Evolutionary conservation across 345 rosid species (phyloP), one percentile per base, ranked within the genome.

Genomic region (Murraya paniculata): DNA sequence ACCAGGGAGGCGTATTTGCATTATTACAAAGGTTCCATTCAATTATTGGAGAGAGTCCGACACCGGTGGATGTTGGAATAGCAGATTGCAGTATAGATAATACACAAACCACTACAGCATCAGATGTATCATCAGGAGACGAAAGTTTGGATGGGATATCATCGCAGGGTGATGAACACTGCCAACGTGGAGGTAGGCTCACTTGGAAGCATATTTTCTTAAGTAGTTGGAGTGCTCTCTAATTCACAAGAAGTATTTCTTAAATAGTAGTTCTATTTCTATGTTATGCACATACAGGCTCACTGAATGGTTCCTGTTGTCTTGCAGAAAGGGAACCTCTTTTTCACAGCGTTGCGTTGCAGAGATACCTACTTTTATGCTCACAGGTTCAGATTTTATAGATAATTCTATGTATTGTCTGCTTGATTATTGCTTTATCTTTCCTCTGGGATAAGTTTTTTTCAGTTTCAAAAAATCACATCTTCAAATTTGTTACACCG

Each of bases 1-100:
- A 78, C 65, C 89, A 96, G 98, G 99, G 97, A 76, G 97, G 97
- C 11, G 82, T 89, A 57, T 85, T 90, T 80, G 88, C 94, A 78
- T 74, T 96, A 77, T 83, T 96, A 64, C 91, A 90, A 86, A 83
- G 88, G 82, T 77, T 77, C 31, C 84, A 58, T 71, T 72, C 78
- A 25, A 18, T 76, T 68, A 55, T 48, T 64, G 84, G 79, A 67
- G 87, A 74, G 69, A 55, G 30, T n/a, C 19, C 61, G 7, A 62
- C 55, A 16, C 19, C 39, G 9, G 72, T 83, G 64, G 85, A 60
- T 84, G 78, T 67, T 33, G 90, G 68, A 77, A 86, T 64, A 68
- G 80, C 65, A 75, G 75, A 81, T 33, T 62, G 75, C 38, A 60
- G 73, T 64, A 10, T 77, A 50, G 87, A 84, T 57, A 80, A 84